Evolutionary conservation across 305 asterid species (phyloP).

Genomic region (Fraxinus paxiana): DNA sequence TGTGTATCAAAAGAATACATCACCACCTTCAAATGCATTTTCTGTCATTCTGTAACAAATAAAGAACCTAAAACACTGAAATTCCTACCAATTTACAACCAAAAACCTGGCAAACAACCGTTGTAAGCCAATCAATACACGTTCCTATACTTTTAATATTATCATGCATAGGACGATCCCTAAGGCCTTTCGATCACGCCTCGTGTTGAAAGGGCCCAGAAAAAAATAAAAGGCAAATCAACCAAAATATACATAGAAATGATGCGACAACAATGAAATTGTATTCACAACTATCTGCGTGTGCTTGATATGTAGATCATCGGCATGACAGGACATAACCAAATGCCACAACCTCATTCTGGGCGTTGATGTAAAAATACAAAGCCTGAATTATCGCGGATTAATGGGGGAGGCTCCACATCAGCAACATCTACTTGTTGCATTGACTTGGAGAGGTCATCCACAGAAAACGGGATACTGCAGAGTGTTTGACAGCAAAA

Average conservation of each 20-base stretch:
- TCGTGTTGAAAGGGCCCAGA: conserved; percentile 34
- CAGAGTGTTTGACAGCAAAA: conserved; percentile 25
- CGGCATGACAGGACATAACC: conserved; percentile 20
- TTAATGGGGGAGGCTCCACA: conserved; percentile 89
- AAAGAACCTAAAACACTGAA: conserved; percentile 23
- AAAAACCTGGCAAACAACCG: conserved; percentile 33
- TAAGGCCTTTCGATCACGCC: conserved; percentile 38
- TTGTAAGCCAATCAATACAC: conserved; percentile 36
- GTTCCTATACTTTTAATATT: conserved; percentile 33
- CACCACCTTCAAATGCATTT: conserved; percentile 24
- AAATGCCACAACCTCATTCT: conserved; percentile 30
- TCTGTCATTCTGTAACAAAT: conserved; percentile 31
- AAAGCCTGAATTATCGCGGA: conserved; percentile 87
- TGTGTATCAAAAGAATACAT: conserved; percentile 25
- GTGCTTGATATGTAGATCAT: conserved; percentile 24
- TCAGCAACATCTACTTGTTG: conserved; percentile 71
- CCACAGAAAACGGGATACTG: conserved; percentile 97
- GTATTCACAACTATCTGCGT: conserved; percentile 43
- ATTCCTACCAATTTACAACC: conserved; percentile 44
- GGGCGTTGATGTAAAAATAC: conserved; percentile 78
- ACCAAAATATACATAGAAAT: conserved; percentile 43
- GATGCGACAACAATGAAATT: conserved; percentile 22
- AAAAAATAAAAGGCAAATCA: conserved; percentile 39
- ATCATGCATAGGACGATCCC: conserved; percentile 26
- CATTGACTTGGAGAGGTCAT: conserved; percentile 89